Conservation (phyloP, 2,329 filamentous ascomycete genomes). For the Emydomyces testavorans region DNA sequence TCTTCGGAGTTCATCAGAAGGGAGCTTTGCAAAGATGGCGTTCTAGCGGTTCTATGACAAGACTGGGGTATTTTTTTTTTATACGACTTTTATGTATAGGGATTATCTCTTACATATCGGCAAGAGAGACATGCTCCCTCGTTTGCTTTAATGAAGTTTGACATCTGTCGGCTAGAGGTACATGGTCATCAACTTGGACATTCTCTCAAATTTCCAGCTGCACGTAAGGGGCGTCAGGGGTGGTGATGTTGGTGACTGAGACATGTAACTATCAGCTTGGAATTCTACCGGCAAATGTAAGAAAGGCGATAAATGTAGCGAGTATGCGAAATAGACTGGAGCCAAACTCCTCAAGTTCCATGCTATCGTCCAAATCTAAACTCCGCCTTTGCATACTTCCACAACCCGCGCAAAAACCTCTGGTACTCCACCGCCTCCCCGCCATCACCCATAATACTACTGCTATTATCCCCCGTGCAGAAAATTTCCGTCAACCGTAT, state of each 20-base stretch:
- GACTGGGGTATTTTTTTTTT: neutral
- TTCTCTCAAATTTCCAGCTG: no score
- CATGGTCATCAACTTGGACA: neutral
- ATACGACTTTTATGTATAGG: neutral
- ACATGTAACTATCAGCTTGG: neutral
- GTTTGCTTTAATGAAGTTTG: neutral
- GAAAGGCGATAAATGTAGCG: no score
- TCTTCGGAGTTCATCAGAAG: neutral
- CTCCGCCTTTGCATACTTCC: constrained; percentile 74
- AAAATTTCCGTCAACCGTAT: constrained; percentile 91
- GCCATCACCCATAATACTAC: constrained; percentile 27
- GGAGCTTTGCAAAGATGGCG: neutral
- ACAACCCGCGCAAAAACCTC: constrained; percentile 74
- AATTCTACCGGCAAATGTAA: no score
- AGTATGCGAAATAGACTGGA: no score
- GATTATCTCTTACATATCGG: neutral
- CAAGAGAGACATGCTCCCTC: neutral
- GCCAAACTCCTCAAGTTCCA: neutral
- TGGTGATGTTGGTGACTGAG: no score
- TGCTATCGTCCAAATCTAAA: constrained; percentile 63
- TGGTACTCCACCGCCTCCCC: constrained; percentile 66
- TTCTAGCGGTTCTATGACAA: neutral
- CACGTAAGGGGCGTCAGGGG: no score
- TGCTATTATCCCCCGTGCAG: constrained; percentile 40
- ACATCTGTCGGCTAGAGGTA: neutral